phyloP scores from a whole-genome alignment of 2,329 filamentous ascomycete genomes.

The Colletotrichum tropicicola region DNA sequence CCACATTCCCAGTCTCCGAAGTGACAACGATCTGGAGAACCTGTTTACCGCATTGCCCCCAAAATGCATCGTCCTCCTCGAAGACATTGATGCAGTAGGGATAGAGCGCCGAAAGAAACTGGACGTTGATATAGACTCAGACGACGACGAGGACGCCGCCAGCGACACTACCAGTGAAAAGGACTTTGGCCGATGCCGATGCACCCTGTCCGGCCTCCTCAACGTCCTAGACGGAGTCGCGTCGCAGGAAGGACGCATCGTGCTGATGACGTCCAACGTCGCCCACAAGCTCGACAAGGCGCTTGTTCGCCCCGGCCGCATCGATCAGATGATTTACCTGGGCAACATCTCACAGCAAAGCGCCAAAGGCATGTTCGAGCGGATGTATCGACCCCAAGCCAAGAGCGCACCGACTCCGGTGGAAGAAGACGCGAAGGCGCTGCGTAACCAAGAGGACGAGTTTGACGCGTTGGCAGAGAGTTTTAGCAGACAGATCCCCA shows the following conservation, averaged over 20 bases:
- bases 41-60: slow-evolving; percentile 39
- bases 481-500: slow-evolving; percentile 9
- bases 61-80: slow-evolving; percentile 35
- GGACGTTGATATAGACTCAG: slow-evolving; percentile 29
- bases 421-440: not conserved
- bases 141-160: slow-evolving; percentile 40
- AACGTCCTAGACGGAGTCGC: slow-evolving; percentile 76
- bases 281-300: slow-evolving; percentile 69
- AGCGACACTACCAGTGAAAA: slow-evolving; percentile 6
- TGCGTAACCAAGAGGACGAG: too few species aligned
- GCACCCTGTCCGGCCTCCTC: slow-evolving; percentile 68
- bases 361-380: slow-evolving; percentile 26
- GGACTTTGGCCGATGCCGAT: slow-evolving; percentile 20
- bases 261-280: slow-evolving; percentile 78
- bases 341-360: slow-evolving; percentile 56
- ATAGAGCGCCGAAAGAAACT: slow-evolving; percentile 32
- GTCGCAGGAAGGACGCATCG: slow-evolving; percentile 71
- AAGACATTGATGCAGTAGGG: slow-evolving; percentile 38
- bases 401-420: too few species aligned
- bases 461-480: not conserved
- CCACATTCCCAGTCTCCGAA: slow-evolving; percentile 63
- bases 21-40: slow-evolving; percentile 39
- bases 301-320: slow-evolving; percentile 70
- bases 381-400: slow-evolving; percentile 18
- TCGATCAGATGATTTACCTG: slow-evolving; percentile 76